Conservation (phyloP, 192 early-diverging fungal species). For the Backusella morwellensis region DNA sequence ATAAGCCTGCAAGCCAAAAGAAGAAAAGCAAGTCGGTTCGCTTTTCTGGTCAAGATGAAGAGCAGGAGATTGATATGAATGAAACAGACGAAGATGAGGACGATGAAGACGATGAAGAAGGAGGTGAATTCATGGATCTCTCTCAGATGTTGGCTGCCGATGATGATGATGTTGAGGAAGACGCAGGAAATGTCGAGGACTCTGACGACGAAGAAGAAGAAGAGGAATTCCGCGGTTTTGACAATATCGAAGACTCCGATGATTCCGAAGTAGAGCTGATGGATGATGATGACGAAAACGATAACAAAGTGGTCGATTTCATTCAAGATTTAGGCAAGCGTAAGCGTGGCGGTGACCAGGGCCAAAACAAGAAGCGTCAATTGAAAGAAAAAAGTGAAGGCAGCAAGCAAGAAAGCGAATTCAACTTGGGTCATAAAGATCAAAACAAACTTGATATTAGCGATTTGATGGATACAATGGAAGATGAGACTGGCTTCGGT, state of each 20-base stretch:
- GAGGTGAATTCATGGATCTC: conserved; percentile 7
- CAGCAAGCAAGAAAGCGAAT: conserved; percentile 72
- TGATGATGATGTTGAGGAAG: conserved; percentile 39
- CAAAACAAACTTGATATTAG: conserved; percentile 67
- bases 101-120: conserved; percentile 31
- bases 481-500: conserved; percentile 60
- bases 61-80: conserved; percentile 30
- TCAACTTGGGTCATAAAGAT: conserved; percentile 50
- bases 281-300: conserved; percentile 40
- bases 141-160: conserved; percentile 6
- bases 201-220: conserved; percentile 46
- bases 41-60: conserved; percentile 9
- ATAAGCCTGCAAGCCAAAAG: conserved; percentile 12
- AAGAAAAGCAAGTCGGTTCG: conserved; percentile 17
- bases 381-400: conserved; percentile 65
- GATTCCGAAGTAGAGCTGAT: conserved; percentile 45
- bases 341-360: conserved; percentile 33
- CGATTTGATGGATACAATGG: conserved; percentile 72
- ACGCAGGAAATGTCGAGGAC: conserved; percentile 21
- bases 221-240: conserved; percentile 14
- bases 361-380: conserved; percentile 46
- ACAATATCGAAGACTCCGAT: conserved; percentile 47
- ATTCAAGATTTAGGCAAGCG: conserved; percentile 67
- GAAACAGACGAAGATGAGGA: conserved; percentile 41
- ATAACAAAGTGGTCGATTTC: conserved; percentile 51